A percentile compares a stretch with the other conserved stretches of the same genome.
Evolutionary conservation across 2,329 filamentous ascomycete genomes (phyloP).

Genomic region (Bipolaris gigantea): DNA sequence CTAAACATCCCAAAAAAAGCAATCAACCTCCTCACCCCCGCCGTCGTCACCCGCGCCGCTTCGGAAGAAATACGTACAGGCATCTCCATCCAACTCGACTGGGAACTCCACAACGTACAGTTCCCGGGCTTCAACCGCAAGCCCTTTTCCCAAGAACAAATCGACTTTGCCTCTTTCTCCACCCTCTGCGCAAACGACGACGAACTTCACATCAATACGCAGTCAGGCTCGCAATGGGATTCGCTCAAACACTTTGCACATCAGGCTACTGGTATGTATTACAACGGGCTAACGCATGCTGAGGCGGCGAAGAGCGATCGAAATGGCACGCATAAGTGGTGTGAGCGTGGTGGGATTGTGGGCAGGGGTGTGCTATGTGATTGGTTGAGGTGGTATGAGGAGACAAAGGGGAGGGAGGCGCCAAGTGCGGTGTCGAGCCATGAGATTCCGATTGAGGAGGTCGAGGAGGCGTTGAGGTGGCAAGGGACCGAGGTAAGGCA

Average conservation of each 20-base stretch:
- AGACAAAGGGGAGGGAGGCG: constrained; percentile 29
- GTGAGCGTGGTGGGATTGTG: constrained; percentile 41
- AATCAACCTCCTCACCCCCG: constrained; percentile 52
- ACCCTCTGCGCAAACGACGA: constrained; percentile 36
- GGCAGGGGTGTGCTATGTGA: constrained; percentile 40
- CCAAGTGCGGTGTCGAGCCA: constrained; percentile 34
- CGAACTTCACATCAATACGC: constrained; percentile 38
- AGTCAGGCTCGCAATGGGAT: constrained; percentile 43
- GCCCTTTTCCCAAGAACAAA: constrained; percentile 55
- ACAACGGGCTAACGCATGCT: constrained; percentile 38
- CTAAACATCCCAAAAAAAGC: constrained; percentile 10
- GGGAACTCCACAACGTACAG: constrained; percentile 60
- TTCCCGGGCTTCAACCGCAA: constrained; percentile 58
- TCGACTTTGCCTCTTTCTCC: constrained; percentile 46
- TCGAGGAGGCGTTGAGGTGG: constrained; percentile 36
- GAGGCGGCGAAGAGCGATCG: constrained; percentile 24
- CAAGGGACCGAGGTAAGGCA: constrained; percentile 31
- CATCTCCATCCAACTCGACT: constrained; percentile 55
- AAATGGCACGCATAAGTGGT: constrained; percentile 44
- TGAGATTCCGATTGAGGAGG: constrained; percentile 35
- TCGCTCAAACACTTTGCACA: constrained; percentile 43
- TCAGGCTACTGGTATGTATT: constrained; percentile 32
- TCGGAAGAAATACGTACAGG: constrained; percentile 56
- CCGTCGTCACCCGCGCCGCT: constrained; percentile 53
- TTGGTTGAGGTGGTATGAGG: constrained; percentile 39